Base-by-base conservation (phyloP, 2,329 filamentous ascomycete species). In the Helicocarpus griseus region DNA sequence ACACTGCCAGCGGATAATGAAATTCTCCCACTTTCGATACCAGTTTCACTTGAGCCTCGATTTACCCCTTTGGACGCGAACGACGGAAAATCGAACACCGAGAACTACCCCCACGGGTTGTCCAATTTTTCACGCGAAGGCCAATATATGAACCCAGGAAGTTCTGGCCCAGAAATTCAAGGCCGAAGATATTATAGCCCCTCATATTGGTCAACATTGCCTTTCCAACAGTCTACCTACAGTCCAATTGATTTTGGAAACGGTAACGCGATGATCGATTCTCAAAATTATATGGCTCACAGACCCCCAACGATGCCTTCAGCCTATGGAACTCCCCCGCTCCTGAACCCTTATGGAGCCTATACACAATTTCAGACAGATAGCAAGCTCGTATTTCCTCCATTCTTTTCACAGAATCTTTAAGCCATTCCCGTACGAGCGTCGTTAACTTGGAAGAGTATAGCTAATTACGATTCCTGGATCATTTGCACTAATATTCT, bases 151-250 rank as follows among this genome's bases (percentile, higher is more conserved):
- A 63, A 67, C 48, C 24, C 40, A 52, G 21, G 50, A 54, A 17
- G 33, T 59, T 7, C 53, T 60, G 22, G 50, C 57, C 17, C 60
- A 61, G 54, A 57, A 58, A 41, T 13, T 22, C 53, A 57, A 2
- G 50, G 58, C 2, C n/a, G 55, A 17, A 54, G 53, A 21, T 57
- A 63, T 6, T 67, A 61, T 41, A 57, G 66, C 8, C 33, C n/a
- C n/a, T n/a, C n/a, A n/a, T n/a, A 58, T 8, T 69, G 66, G 66
- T 41, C n/a, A 9, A 54, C 59, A 5, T 60, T 65, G 0, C 52
- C 61, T 5, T 68, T 66, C 55, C 61, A 66, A 14, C 62, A 61
- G 22, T 61, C 61, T 31, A 55, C 67, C 44, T 69, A 65, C 58
- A 57, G 58, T 14, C 53, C 65, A 1, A 57, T 68, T 5, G 64